phyloP scores from a whole-genome alignment of 768 basidiomycete species.

The Lentinula detonsa region DNA sequence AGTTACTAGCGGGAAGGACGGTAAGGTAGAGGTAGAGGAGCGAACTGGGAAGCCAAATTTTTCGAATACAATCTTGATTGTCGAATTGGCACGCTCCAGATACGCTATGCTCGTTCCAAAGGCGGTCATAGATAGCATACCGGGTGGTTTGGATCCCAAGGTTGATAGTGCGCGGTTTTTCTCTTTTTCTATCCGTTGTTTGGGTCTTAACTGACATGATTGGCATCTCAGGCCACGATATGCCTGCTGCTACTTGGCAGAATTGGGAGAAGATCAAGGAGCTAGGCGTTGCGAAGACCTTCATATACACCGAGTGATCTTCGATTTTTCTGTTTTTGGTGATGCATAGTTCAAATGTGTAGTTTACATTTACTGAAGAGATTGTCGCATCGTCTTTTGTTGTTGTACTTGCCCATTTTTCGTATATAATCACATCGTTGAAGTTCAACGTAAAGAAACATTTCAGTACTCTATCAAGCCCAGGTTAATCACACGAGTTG shows the following conservation, averaged over 20 bases:
- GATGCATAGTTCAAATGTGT: too few species aligned
- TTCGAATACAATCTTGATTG: neutral
- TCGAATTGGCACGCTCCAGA: neutral
- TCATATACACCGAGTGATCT: neutral
- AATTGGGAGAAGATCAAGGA: neutral
- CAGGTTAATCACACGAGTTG: too few species aligned
- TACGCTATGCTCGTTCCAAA: neutral
- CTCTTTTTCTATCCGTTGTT: neutral
- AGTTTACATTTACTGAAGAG: too few species aligned
- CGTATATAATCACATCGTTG: too few species aligned
- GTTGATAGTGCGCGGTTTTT: neutral
- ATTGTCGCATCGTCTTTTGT: too few species aligned
- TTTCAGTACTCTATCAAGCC: too few species aligned
- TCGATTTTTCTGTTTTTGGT: too few species aligned
- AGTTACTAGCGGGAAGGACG: neutral
- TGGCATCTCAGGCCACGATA: neutral
- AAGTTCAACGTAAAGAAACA: too few species aligned
- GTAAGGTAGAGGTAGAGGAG: neutral
- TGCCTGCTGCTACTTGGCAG: neutral
- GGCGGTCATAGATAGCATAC: neutral
- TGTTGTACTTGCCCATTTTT: too few species aligned
- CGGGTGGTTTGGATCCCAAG: neutral
- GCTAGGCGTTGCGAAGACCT: neutral
- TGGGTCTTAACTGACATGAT: too few species aligned
- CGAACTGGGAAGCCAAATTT: neutral